These are phyloP conservation scores for Phytopythium chamaehyphon DNA, from an alignment of 352 stramenopile species.

Conservation along the genomic window DNA sequence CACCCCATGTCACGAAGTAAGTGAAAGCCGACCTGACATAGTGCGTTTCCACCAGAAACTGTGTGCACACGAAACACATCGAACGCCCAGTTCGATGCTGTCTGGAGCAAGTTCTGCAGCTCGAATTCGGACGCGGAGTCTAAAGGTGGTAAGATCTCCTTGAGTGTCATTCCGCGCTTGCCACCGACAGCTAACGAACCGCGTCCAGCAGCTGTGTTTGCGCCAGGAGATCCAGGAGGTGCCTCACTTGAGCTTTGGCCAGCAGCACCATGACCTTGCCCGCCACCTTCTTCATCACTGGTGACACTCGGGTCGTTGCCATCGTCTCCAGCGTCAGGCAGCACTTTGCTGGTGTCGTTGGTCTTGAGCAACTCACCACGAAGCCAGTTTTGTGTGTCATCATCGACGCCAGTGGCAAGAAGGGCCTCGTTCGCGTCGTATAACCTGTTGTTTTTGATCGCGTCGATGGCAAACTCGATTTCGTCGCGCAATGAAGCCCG, in stretches of 20 bases:
- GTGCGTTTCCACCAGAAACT: slow-evolving; percentile 62
- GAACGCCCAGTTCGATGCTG: slow-evolving; percentile 60
- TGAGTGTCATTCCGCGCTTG: slow-evolving; percentile 50
- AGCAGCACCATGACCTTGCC: not conserved
- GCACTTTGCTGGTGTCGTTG: slow-evolving; percentile 64
- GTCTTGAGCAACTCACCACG: slow-evolving; percentile 68
- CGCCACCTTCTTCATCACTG: slow-evolving; percentile 1
- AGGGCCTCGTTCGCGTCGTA: slow-evolving; percentile 80
- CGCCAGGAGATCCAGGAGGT: not conserved
- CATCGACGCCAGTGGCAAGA: slow-evolving; percentile 62
- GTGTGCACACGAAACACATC: slow-evolving; percentile 73
- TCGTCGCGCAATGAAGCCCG: slow-evolving; percentile 43
- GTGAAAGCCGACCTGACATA: slow-evolving; percentile 76
- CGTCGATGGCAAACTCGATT: slow-evolving; percentile 79
- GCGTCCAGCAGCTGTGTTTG: slow-evolving; percentile 8
- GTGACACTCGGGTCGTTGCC: slow-evolving; percentile 5
- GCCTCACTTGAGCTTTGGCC: no score
- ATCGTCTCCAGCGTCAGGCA: slow-evolving; percentile 38
- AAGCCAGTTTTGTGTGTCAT: slow-evolving; percentile 84
- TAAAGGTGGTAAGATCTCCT: slow-evolving; percentile 51
- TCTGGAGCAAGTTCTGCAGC: slow-evolving; percentile 58
- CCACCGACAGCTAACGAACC: slow-evolving; percentile 11
- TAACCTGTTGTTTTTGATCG: slow-evolving; percentile 83
- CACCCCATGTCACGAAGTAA: slow-evolving; percentile 61
- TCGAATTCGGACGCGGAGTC: slow-evolving; percentile 65